Evolutionary conservation across 345 rosid genomes (phyloP).

Genomic region (Dimocarpus longan): DNA sequence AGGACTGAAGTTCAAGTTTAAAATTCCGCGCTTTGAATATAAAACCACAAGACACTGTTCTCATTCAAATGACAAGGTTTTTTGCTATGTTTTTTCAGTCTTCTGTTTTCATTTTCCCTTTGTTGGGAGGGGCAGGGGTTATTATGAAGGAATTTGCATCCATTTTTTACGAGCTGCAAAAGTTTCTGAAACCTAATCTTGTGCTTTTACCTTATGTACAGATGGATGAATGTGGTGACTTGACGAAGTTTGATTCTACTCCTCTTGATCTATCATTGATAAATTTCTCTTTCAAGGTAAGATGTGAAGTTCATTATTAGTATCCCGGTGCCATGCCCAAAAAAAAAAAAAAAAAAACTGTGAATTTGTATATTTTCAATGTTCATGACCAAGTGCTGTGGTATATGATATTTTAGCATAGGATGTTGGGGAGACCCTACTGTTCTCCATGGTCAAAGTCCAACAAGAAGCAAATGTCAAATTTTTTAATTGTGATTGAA

Average conservation of each 20-base stretch:
- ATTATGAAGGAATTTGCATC: background rate
- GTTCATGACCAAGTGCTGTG: background rate
- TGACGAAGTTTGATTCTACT: slow-evolving; percentile 54
- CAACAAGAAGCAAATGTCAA: no score
- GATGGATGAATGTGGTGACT: slow-evolving; percentile 70
- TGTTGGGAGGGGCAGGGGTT: no score
- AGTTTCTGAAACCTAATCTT: background rate
- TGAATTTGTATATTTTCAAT: background rate
- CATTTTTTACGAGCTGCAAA: background rate
- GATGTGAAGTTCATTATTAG: background rate
- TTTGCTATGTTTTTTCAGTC: background rate
- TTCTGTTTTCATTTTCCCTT: background rate
- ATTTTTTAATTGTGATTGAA: background rate
- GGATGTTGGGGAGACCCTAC: background rate
- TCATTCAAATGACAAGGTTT: background rate
- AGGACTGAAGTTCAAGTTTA: background rate
- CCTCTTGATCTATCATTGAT: slow-evolving; percentile 63
- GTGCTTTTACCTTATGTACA: slow-evolving; percentile 23
- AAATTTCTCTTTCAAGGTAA: slow-evolving; percentile 86
- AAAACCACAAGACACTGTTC: background rate
- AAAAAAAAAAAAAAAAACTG: background rate
- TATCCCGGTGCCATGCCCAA: background rate
- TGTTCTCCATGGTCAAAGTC: no score
- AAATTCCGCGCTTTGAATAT: background rate
- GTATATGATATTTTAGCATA: background rate